Evolutionary conservation across 768 basidiomycete species (phyloP), one percentile per base, ranked within the genome.

Genomic region (Omphalotus guepiniiformis): DNA sequence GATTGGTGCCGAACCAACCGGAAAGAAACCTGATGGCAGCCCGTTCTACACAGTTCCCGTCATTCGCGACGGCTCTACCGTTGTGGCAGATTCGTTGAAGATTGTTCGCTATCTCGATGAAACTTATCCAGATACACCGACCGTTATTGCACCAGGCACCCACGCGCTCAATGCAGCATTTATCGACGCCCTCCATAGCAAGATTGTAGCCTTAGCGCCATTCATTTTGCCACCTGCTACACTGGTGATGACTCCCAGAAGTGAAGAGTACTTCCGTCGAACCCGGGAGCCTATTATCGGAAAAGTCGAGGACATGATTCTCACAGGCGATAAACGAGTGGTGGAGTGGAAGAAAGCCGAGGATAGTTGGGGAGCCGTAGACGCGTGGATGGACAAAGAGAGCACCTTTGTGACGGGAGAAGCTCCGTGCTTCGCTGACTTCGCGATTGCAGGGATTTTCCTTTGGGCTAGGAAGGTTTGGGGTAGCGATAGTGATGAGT

Each of bases 71-170:
- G 56, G 59, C 34, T 58, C 56, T 29, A 66, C 61, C 13, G 55
- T 53, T 7, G 49, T 47, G 8, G 26, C 67, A 1, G 68, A 70
- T 42, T 64, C 63, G 7, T 57, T 58, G 39, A 52, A 55, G 28
- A 69, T 69, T 38, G 63, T 64, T 6, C 55, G 55, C 35, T 71
- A 70, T 42, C 70, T 69, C 32, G 70, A 71, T 16, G 54, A 46
- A 13, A 58, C 56, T 1, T 71, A 64, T 49, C 62, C 68, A 8
- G 56, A 59, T 35, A 56, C 61, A 1, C 58, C 53, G 2, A 18
- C 18, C 4, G 49, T 67, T 39, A 53, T 65, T 27, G 63, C 66
- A 4, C 6, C 7, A 22, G 40, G 40, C 4, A 8, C 35, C 5
- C 5, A 37, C 35, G 35, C 35, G 7, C 35, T 39, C 19, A 19